Base-by-base conservation (phyloP, 805 yeast genomes). In the Saccharomycopsis javanensis region DNA sequence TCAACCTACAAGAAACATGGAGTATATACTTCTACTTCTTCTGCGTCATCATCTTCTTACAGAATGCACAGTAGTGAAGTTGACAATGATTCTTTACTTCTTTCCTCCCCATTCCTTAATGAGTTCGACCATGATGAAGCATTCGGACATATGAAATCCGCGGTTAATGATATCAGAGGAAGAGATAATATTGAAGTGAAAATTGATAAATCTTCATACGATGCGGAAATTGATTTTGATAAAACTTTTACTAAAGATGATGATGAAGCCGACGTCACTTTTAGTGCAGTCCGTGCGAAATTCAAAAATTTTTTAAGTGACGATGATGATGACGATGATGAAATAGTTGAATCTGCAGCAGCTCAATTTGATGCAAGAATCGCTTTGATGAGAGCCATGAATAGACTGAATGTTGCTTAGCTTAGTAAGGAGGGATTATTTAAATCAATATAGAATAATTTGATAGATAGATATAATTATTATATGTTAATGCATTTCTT, bases 301-400 rank as follows among this genome's bases (percentile, higher is more conserved):
- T 31, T 55, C n/a, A 50, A 50, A n/a, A 50, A 50, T 31, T 45
- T 54, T 28, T 25, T 54, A 16, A 33, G 30, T n/a, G 52, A 30
- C 10, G 55, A 56, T 16, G 53, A 42, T 16, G 56, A 57, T 6
- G 37, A 45, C 35, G 50, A 53, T 20, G 53, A 33, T 6, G 58
- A 57, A 48, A 51, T 30, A 34, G 48, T 34, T 20, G 61, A 59
- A 3, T 50, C 55, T 6, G 54, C 57, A 20, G 48, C 48, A 4
- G 48, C 48, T 1, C 48, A 42, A 20, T 42, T 42, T n/a, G 61
- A 59, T 48, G 61, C 61, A 13, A 33, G 61, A 28, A 53, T 48
- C 6, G 61, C 61, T 10, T 46, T 59, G 16, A 56, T 56, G 58
- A 54, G 50, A 37, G 55, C 53, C 15, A 45, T 57, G 25, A 33